Conservation (phyloP, 257 asterid genomes). For the Capsicum rhomboideum region DNA sequence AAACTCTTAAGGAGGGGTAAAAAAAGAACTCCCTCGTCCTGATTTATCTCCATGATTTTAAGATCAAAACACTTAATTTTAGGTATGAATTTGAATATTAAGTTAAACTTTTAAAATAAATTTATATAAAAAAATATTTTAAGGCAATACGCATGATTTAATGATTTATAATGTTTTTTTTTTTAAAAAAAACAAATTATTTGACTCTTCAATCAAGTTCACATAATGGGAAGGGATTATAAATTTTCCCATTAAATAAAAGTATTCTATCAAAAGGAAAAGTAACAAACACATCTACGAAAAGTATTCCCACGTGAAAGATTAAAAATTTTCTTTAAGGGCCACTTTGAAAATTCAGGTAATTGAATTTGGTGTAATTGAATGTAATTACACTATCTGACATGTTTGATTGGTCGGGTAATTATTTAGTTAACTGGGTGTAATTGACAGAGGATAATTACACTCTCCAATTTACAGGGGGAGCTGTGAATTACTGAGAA, state of each 20-base stretch:
- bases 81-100: neutral
- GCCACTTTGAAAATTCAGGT: too few relatives aligned
- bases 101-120: neutral
- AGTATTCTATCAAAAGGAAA: neutral
- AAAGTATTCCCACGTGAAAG: neutral
- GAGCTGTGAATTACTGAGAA: too few relatives aligned
- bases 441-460: too few relatives aligned
- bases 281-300: neutral
- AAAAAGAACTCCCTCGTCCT: neutral
- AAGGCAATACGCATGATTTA: neutral
- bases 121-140: neutral
- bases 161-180: neutral
- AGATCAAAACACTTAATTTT: neutral
- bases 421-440: too few relatives aligned
- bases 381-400: too few relatives aligned
- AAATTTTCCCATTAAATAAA: neutral
- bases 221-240: neutral
- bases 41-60: neutral
- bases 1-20: too few relatives aligned
- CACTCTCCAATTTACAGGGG: too few relatives aligned
- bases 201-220: neutral
- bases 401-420: too few relatives aligned
- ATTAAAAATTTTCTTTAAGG: too few relatives aligned
- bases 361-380: too few relatives aligned
- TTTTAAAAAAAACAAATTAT: neutral